Evolutionary conservation across 805 yeast species (phyloP), one percentile per base, ranked within the genome.

Genomic region (Saturnispora sekii): DNA sequence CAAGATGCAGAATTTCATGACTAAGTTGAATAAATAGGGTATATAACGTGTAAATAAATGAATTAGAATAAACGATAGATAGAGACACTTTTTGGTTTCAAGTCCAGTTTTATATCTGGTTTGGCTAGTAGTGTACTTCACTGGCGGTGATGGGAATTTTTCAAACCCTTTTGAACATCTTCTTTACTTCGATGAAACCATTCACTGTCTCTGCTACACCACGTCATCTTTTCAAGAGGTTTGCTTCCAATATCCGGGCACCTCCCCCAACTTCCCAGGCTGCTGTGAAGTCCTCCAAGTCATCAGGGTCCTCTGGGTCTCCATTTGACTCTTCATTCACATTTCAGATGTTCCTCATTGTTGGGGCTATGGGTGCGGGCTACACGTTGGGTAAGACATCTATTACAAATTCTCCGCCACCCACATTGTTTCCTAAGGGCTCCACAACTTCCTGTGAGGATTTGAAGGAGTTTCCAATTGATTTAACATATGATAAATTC

Each of bases 1-100:
- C 59, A 88, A 86, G 64, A 74, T 76, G 57, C 80, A 77, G 60
- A 89, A 89, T 71, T 89, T 88, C 65, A 65, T 84, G 64, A 68
- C 79, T 32, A 75, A 75, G 53, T 73, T 77, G 73, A 51, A 48
- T 31, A 48, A 51, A 36, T 8, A 16, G 18, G 26, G 26, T 21
- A 21, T 21, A 21, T 21, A 21, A 21, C 26, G 26, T 21, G 26
- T 21, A 21, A 21, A 21, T 21, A 21, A 21, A 21, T 21, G 26
- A 21, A 21, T 21, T 21, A 21, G 26, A 21, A 21, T 21, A 21
- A 21, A 21, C 26, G 26, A 21, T 21, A 21, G 6, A 21, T 4
- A 21, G 8, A 5, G 8, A 3, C 5, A 21, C 7, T 6, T 4
- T 21, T 5, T 21, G 26, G 26, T 5, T 21, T 21, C 6, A 21